Evolutionary conservation across 257 asterid genomes (phyloP).

Genomic region (Nicotiana otophora): DNA sequence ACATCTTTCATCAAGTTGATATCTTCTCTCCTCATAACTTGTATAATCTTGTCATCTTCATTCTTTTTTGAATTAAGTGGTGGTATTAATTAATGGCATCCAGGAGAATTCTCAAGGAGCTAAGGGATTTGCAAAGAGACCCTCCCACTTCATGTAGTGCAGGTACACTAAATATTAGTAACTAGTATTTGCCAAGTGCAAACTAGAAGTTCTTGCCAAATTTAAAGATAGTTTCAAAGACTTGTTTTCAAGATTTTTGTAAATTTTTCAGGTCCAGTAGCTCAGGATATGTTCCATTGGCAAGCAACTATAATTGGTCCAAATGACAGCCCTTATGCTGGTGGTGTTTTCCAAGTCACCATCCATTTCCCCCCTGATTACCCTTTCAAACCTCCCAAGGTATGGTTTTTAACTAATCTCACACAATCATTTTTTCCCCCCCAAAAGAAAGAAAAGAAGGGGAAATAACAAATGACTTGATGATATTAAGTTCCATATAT

Average conservation of each 20-base stretch:
- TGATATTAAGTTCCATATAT: not conserved
- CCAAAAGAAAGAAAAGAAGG: not conserved
- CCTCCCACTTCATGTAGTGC: slow-evolving; percentile 96
- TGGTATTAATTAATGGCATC: slow-evolving; percentile 52
- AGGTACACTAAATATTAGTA: slow-evolving; percentile 27
- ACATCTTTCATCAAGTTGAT: not conserved
- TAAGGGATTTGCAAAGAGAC: slow-evolving; percentile 80
- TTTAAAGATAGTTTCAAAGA: not conserved
- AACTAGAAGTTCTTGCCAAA: not conserved
- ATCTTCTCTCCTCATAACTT: not conserved
- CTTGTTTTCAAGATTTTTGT: not conserved
- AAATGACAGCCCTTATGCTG: slow-evolving; percentile 79
- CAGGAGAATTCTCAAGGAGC: slow-evolving; percentile 78
- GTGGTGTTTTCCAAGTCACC: slow-evolving; percentile 87
- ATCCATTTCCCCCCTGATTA: slow-evolving; percentile 87
- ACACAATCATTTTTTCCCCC: not conserved
- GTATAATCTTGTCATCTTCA: not conserved
- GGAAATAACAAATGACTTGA: not conserved
- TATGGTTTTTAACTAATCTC: not conserved
- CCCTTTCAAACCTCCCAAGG: slow-evolving; percentile 94
- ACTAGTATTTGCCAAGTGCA: not conserved
- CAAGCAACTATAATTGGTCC: slow-evolving; percentile 94
- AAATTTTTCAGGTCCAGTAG: slow-evolving; percentile 60
- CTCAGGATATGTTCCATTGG: slow-evolving; percentile 83
- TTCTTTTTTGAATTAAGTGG: not conserved